Conservation (phyloP, 176 grass and related monocot species). For the Zizania latifolia region DNA sequence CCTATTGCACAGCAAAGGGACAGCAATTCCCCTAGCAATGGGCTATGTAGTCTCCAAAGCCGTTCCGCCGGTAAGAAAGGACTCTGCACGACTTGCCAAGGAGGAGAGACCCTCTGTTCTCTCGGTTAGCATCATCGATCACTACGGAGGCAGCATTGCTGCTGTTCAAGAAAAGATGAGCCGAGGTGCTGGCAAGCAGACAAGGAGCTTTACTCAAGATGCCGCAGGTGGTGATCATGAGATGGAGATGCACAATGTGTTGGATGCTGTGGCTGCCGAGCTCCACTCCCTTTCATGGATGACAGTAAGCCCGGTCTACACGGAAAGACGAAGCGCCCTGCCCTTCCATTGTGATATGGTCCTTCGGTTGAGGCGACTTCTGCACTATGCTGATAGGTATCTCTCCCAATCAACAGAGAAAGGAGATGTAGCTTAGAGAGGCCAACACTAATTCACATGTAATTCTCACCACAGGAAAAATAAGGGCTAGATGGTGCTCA, state of each 20-base stretch:
- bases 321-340: slow-evolving; percentile 62
- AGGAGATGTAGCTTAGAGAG: slow-evolving; percentile 41
- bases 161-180: slow-evolving; percentile 59
- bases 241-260: slow-evolving; percentile 51
- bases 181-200: slow-evolving; percentile 46
- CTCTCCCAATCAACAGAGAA: slow-evolving; percentile 45
- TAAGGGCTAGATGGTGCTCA: slow-evolving; percentile 25
- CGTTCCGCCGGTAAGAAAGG: slow-evolving; percentile 59
- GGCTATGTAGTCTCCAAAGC: slow-evolving; percentile 83
- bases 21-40: slow-evolving; percentile 70
- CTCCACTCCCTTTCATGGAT: slow-evolving; percentile 89
- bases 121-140: slow-evolving; percentile 68
- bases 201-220: slow-evolving; percentile 41
- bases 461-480: slow-evolving; percentile 34
- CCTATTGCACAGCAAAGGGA: slow-evolving; percentile 89
- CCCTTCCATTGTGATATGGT: slow-evolving; percentile 93
- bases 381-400: slow-evolving; percentile 78
- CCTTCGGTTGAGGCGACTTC: slow-evolving; percentile 70
- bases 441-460: slow-evolving; percentile 21
- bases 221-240: slow-evolving; percentile 45
- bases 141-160: slow-evolving; percentile 67
- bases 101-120: slow-evolving; percentile 72
- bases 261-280: slow-evolving; percentile 71
- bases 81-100: slow-evolving; percentile 39
- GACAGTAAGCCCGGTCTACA: slow-evolving; percentile 72